These are phyloP conservation scores for Wilhelminamyces savonicus DNA, from an alignment of 805 yeast genomes.

Conservation along the genomic window DNA sequence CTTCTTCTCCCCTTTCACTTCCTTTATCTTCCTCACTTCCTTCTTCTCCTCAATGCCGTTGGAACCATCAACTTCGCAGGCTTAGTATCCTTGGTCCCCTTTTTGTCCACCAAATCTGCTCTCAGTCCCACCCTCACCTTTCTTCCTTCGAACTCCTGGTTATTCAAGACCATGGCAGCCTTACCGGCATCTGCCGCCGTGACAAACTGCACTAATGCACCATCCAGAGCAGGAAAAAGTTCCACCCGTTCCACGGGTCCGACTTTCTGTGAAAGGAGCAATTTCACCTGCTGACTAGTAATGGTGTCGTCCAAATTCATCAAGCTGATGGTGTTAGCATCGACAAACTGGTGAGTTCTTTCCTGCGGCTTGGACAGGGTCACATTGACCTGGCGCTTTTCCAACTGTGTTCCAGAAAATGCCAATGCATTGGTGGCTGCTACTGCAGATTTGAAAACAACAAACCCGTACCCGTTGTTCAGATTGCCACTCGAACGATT, in stretches of 20 bases:
- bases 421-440: slow-evolving; percentile 44
- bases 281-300: slow-evolving; percentile 25
- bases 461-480: slow-evolving; percentile 64
- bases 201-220: slow-evolving; percentile 46
- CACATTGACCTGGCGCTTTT: slow-evolving; percentile 45
- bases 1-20: too few relatives aligned
- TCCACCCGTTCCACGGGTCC: slow-evolving; percentile 36
- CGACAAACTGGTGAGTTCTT: slow-evolving; percentile 10
- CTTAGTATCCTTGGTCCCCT: too few relatives aligned
- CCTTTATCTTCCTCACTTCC: too few relatives aligned
- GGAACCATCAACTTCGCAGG: too few relatives aligned
- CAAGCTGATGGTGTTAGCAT: slow-evolving; percentile 13
- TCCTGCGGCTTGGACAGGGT: slow-evolving; percentile 34
- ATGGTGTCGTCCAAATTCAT: slow-evolving; percentile 27
- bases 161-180: slow-evolving; percentile 41
- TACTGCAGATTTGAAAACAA: slow-evolving; percentile 38
- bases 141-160: slow-evolving; percentile 42
- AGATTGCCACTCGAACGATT: slow-evolving; percentile 22
- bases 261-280: slow-evolving; percentile 17
- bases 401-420: slow-evolving; percentile 34
- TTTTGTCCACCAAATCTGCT: too few relatives aligned
- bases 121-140: slow-evolving; percentile 46
- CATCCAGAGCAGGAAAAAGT: slow-evolving; percentile 38
- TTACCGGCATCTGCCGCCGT: slow-evolving; percentile 43
- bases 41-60: too few relatives aligned